Evolutionary conservation across 768 basidiomycete species (phyloP).

Genomic region (Podaxis mareebaensis): DNA sequence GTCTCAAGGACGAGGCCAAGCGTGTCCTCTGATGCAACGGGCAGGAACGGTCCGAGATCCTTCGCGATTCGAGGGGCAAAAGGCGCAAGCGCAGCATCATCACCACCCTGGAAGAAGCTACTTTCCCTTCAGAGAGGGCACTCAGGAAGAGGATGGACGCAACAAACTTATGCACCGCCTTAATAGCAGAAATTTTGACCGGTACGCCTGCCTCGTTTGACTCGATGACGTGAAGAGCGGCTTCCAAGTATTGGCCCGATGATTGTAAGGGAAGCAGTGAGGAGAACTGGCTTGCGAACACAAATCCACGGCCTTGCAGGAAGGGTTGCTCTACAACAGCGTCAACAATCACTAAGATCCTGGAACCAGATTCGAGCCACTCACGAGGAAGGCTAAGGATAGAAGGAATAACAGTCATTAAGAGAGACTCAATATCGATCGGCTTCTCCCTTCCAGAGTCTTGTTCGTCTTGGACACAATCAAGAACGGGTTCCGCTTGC

Average conservation of each 20-base stretch:
- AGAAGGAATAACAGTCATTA: slow-evolving; percentile 78
- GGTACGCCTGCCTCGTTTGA: slow-evolving; percentile 70
- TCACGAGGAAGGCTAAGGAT: slow-evolving; percentile 71
- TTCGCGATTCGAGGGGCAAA: slow-evolving; percentile 75
- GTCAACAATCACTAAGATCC: background rate
- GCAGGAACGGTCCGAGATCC: slow-evolving; percentile 82
- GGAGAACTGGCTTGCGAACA: slow-evolving; percentile 90
- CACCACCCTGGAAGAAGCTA: slow-evolving; percentile 71
- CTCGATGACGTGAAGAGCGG: slow-evolving; percentile 85
- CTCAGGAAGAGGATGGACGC: background rate
- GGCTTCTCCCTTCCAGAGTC: slow-evolving; percentile 61
- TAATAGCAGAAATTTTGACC: slow-evolving; percentile 92
- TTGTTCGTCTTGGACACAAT: slow-evolving; percentile 75
- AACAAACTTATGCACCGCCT: slow-evolving; percentile 87
- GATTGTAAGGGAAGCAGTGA: slow-evolving; percentile 70
- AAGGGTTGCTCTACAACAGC: slow-evolving; percentile 73
- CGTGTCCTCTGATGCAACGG: slow-evolving; percentile 82
- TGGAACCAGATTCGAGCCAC: background rate
- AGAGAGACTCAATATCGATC: slow-evolving; percentile 77
- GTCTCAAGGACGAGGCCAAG: slow-evolving; percentile 87
- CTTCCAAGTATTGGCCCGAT: slow-evolving; percentile 84
- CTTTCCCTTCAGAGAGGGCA: background rate
- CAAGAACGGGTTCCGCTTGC: slow-evolving; percentile 73
- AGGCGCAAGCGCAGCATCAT: slow-evolving; percentile 57
- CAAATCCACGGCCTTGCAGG: slow-evolving; percentile 92